A percentile compares a stretch with the other conserved stretches of the same genome.
These are phyloP conservation scores for Globisporangium nagaii DNA, from an alignment of 352 stramenopile genomes.

Conservation along the genomic window DNA sequence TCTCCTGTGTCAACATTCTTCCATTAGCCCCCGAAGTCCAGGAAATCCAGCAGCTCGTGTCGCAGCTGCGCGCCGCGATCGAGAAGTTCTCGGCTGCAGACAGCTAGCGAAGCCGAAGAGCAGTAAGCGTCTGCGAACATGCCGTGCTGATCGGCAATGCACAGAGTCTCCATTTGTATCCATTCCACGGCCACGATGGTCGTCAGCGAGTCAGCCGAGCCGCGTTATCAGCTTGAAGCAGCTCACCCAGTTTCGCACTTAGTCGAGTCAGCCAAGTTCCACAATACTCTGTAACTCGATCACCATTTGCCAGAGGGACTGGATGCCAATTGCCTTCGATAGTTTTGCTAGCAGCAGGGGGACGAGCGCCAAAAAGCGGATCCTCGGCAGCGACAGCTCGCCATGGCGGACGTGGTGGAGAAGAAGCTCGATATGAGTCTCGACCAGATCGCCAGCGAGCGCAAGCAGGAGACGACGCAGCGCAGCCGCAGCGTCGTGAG, in stretches of 20 bases:
- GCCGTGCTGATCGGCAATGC: too few relatives aligned
- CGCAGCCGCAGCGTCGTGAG: background rate
- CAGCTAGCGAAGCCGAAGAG: background rate
- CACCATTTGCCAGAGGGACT: background rate
- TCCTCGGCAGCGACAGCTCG: too few relatives aligned
- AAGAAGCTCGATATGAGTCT: constrained; percentile 76
- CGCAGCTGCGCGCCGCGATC: constrained; percentile 24
- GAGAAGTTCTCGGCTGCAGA: constrained; percentile 10
- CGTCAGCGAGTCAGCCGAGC: too few relatives aligned
- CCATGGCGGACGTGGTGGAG: constrained; percentile 32
- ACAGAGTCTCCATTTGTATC: background rate
- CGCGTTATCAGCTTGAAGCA: too few relatives aligned
- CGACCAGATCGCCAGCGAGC: constrained; percentile 57
- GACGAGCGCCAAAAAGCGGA: background rate
- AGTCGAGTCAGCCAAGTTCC: too few relatives aligned
- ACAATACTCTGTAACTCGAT: background rate
- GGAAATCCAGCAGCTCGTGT: constrained; percentile 36
- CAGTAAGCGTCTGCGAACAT: background rate
- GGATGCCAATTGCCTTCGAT: background rate
- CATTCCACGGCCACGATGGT: too few relatives aligned
- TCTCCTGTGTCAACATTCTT: too few relatives aligned
- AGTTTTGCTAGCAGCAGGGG: background rate
- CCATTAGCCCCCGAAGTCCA: constrained; percentile 24
- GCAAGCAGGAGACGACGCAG: constrained; percentile 23
- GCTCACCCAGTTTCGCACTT: background rate